Percentiles rank a stretch among this genome's conserved stretches.
These are phyloP conservation scores for Mycena sanguinolenta DNA, from an alignment of 768 basidiomycete species.

Conservation along the genomic window DNA sequence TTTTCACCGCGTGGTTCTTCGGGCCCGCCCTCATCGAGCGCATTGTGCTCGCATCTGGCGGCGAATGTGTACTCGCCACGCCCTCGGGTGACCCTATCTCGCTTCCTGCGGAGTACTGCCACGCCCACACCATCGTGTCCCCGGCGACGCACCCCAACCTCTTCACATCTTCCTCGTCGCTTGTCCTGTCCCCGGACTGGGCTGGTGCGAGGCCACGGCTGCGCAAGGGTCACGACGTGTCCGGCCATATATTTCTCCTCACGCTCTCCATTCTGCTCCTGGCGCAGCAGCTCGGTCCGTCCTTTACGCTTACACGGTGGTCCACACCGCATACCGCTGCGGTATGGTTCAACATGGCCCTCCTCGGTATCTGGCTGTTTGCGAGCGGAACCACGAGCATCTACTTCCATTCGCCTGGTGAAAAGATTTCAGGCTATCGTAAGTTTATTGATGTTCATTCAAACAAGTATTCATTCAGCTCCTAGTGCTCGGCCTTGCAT, in stretches of 20 bases:
- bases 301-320: conserved; percentile 59
- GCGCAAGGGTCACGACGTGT: conserved; percentile 90
- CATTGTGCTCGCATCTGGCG: conserved; percentile 74
- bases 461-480: background rate
- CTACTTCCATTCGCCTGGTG: conserved; percentile 91
- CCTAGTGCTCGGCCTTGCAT: conserved; percentile 38
- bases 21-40: conserved; percentile 84
- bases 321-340: conserved; percentile 62
- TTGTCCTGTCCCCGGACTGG: conserved; percentile 59
- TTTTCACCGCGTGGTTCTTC: conserved; percentile 90
- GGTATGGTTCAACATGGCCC: conserved; percentile 55
- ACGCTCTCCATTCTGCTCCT: conserved; percentile 85
- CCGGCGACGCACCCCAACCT: conserved; percentile 73
- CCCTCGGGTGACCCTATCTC: conserved; percentile 67
- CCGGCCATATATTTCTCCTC: conserved; percentile 93
- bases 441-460: conserved; percentile 47
- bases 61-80: conserved; percentile 78
- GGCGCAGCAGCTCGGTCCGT: conserved; percentile 76
- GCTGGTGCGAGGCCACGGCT: conserved; percentile 66
- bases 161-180: conserved; percentile 57
- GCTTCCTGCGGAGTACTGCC: conserved; percentile 73
- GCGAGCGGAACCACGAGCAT: conserved; percentile 85
- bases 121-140: conserved; percentile 62
- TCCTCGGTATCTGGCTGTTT: conserved; percentile 78
- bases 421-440: conserved; percentile 91